These are phyloP conservation scores for Fusarium ramigenum DNA, from an alignment of 2,329 filamentous ascomycete species.

Conservation along the genomic window DNA sequence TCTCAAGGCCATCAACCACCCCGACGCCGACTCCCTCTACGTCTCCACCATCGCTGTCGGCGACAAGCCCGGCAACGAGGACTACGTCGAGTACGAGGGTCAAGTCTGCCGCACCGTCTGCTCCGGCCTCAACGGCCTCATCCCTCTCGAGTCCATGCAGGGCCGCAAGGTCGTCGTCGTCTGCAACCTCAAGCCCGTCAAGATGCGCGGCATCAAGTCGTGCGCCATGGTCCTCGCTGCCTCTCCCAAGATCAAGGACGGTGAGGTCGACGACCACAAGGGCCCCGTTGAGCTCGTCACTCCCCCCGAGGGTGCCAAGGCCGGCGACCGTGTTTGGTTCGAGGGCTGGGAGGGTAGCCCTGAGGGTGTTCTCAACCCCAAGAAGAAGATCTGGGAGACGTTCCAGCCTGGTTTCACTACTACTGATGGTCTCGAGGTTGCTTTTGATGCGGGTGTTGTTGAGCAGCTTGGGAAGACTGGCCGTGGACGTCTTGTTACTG, in stretches of 20 bases:
- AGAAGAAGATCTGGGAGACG: constrained; percentile 99
- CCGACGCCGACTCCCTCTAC: constrained; percentile 94
- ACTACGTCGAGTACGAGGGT: constrained; percentile 91
- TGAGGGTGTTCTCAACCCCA: constrained; percentile 93
- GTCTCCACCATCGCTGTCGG: constrained; percentile 96
- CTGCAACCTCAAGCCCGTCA: constrained; percentile 98
- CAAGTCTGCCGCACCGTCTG: constrained; percentile 94
- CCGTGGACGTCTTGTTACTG: constrained; percentile 75
- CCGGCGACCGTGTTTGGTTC: constrained; percentile 90
- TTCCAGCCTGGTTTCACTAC: constrained; percentile 98
- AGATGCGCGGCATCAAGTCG: constrained; percentile 89
- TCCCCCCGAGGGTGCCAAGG: constrained; percentile 79
- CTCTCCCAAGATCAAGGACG: constrained; percentile 83
- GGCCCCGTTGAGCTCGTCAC: constrained; percentile 91
- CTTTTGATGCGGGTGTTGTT: constrained; percentile 82
- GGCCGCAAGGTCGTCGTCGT: constrained; percentile 93
- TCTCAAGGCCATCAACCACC: constrained; percentile 91
- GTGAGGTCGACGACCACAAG: constrained; percentile 81
- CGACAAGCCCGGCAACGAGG: constrained; percentile 80
- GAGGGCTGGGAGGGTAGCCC: constrained; percentile 95
- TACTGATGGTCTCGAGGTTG: constrained; percentile 81
- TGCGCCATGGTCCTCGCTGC: constrained; percentile 94
- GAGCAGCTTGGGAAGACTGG: constrained; percentile 79
- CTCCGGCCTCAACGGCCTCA: constrained; percentile 91
- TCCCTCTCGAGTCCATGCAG: constrained; percentile 97